Evolutionary conservation across 495 filamentous ascomycete genomes (phyloP).

Genomic region (Penicillium arizonense): DNA sequence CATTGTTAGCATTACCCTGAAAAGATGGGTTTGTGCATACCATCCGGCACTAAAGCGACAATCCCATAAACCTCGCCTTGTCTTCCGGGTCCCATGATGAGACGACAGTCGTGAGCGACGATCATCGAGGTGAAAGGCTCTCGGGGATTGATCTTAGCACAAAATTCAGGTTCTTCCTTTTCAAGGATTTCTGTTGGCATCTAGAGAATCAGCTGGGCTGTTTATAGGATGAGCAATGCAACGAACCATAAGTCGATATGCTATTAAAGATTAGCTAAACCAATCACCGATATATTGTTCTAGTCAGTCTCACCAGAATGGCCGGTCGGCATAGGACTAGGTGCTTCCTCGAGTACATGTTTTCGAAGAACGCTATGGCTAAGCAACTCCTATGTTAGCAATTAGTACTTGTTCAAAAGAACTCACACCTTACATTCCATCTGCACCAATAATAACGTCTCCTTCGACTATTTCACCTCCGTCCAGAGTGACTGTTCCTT

Average conservation of each 20-base stretch:
- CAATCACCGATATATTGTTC: not conserved
- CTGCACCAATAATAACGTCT: constrained; percentile 47
- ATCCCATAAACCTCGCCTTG: constrained; percentile 22
- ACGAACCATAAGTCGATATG: constrained; percentile 25
- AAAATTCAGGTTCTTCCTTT: constrained; percentile 19
- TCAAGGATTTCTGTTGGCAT: constrained; percentile 17
- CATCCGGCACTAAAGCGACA: constrained; percentile 21
- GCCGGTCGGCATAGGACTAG: constrained; percentile 15
- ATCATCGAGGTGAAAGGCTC: constrained; percentile 22
- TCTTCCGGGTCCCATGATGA: constrained; percentile 24
- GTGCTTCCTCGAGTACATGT: constrained; percentile 9
- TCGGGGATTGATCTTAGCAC: constrained; percentile 23
- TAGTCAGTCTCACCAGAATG: constrained; percentile 18
- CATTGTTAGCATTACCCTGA: not conserved
- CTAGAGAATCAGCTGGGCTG: not conserved
- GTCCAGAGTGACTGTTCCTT: constrained; percentile 22
- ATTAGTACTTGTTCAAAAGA: not conserved
- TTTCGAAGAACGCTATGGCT: constrained; percentile 19
- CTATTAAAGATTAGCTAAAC: not conserved
- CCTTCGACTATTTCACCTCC: constrained; percentile 17
- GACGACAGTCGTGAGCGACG: constrained; percentile 20
- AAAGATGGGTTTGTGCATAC: not conserved
- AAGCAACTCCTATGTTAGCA: not conserved
- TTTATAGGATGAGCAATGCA: not conserved
- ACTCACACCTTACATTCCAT: constrained; percentile 35